phyloP scores from a whole-genome alignment of 164 flowering plant species.

The Amborella trichopoda region DNA sequence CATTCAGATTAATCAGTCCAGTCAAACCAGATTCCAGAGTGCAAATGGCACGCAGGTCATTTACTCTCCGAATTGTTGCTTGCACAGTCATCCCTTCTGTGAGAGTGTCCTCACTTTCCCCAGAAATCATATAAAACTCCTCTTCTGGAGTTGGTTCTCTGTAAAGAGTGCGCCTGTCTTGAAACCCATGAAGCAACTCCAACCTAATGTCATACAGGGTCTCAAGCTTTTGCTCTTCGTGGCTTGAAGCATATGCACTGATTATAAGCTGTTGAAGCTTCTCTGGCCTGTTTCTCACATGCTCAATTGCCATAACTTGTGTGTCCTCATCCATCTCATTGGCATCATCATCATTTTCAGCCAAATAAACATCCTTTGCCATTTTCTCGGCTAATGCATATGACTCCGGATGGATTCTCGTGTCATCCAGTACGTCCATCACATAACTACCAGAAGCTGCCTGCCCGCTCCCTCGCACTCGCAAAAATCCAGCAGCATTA shows the following conservation, averaged over 20 bases:
- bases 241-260: slow-evolving; percentile 31
- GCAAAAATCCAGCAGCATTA: slow-evolving; percentile 87
- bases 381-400: slow-evolving; percentile 76
- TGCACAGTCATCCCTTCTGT: slow-evolving; percentile 81
- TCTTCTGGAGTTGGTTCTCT: slow-evolving; percentile 75
- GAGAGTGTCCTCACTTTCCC: slow-evolving; percentile 79
- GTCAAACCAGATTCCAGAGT: slow-evolving; percentile 81
- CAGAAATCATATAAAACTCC: slow-evolving; percentile 80
- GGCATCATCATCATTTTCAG: slow-evolving; percentile 31
- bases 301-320: slow-evolving; percentile 81
- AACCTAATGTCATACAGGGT: slow-evolving; percentile 55
- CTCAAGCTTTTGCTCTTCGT: slow-evolving; percentile 31
- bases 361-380: slow-evolving; percentile 67
- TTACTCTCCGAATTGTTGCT: slow-evolving; percentile 78
- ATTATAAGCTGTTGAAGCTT: slow-evolving; percentile 37
- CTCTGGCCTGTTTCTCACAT: slow-evolving; percentile 65
- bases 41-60: slow-evolving; percentile 49
- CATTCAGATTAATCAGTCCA: slow-evolving; percentile 59
- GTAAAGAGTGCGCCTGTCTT: slow-evolving; percentile 64
- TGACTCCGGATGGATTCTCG: slow-evolving; percentile 94
- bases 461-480: slow-evolving; percentile 78
- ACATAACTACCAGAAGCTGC: slow-evolving; percentile 66
- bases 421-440: slow-evolving; percentile 87
- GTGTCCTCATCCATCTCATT: slow-evolving; percentile 74
- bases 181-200: slow-evolving; percentile 81